Conservation (phyloP, 2,329 filamentous ascomycete genomes). For the Paecilomyces variotii region DNA sequence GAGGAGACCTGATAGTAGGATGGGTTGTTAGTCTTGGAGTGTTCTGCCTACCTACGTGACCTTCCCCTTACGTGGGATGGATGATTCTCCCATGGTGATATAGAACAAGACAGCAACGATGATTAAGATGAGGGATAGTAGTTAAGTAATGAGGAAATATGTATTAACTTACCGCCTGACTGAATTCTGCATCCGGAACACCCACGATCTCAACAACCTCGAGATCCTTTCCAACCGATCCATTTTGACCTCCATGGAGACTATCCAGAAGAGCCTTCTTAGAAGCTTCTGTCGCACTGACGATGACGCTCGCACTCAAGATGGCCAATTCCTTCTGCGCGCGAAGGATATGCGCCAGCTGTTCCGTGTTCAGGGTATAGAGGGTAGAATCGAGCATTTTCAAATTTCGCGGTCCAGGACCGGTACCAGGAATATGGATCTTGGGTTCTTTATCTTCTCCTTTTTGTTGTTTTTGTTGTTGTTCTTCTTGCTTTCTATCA, state of each 20-base stretch:
- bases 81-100: not conserved
- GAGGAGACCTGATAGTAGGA: not conserved
- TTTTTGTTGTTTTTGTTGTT: not conserved
- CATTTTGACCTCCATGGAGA: slow-evolving; percentile 11
- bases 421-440: slow-evolving; percentile 22
- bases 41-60: not conserved
- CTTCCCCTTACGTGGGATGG: not conserved
- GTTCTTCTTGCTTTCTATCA: not conserved
- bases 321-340: slow-evolving; percentile 31
- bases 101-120: too few relatives aligned
- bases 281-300: slow-evolving; percentile 25
- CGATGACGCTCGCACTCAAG: slow-evolving; percentile 28
- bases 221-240: slow-evolving; percentile 16
- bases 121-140: too few relatives aligned
- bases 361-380: slow-evolving; percentile 29
- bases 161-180: slow-evolving; percentile 24
- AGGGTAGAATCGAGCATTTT: slow-evolving; percentile 34
- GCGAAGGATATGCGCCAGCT: slow-evolving; percentile 27
- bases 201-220: slow-evolving; percentile 35
- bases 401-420: slow-evolving; percentile 21
- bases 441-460: slow-evolving; percentile 16
- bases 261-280: slow-evolving; percentile 26
- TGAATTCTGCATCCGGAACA: slow-evolving; percentile 29
- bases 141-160: not conserved
- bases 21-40: not conserved